phyloP scores from a whole-genome alignment of 2,329 filamentous ascomycete genomes.

The Colletotrichum euphorbiae region DNA sequence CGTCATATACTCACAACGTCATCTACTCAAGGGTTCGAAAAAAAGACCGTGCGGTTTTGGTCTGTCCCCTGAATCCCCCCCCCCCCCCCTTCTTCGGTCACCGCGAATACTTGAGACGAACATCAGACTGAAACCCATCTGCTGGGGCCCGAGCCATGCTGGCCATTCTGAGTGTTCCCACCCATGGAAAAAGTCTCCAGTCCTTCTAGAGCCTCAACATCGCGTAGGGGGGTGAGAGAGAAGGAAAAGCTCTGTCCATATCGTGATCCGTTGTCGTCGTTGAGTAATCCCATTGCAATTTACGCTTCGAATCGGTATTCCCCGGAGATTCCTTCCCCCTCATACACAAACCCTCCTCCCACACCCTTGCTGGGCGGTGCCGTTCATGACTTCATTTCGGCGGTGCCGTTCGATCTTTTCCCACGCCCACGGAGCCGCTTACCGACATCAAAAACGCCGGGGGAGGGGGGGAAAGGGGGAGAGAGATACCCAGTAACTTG shows the following conservation, averaged over 20 bases:
- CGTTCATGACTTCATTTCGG: constrained; percentile 29
- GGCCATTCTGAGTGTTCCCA: constrained; percentile 1
- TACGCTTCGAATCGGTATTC: not conserved
- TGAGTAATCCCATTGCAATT: not conserved
- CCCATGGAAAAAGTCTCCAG: constrained; percentile 2
- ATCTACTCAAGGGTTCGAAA: not conserved
- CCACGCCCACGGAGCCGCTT: constrained; percentile 1
- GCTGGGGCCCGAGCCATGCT: constrained; percentile 21
- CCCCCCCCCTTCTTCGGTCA: constrained; percentile 1
- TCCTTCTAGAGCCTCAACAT: constrained; percentile 15
- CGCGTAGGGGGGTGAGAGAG: not conserved
- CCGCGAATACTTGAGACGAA: constrained; percentile 27
- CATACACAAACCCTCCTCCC: not conserved
- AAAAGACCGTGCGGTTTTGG: not conserved
- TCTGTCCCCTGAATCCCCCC: not conserved
- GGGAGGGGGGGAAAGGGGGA: not conserved
- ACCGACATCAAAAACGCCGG: not conserved
- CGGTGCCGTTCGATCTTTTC: constrained; percentile 20
- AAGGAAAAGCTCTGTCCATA: not conserved
- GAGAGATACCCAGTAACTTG: not conserved
- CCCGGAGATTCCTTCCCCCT: too few relatives aligned
- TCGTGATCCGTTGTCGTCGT: not conserved
- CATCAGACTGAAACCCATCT: constrained; percentile 34
- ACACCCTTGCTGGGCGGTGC: not conserved
- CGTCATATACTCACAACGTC: too few relatives aligned